Evolutionary conservation across 148 eudicot species (phyloP).

Genomic region (Gaultheria prostrata): DNA sequence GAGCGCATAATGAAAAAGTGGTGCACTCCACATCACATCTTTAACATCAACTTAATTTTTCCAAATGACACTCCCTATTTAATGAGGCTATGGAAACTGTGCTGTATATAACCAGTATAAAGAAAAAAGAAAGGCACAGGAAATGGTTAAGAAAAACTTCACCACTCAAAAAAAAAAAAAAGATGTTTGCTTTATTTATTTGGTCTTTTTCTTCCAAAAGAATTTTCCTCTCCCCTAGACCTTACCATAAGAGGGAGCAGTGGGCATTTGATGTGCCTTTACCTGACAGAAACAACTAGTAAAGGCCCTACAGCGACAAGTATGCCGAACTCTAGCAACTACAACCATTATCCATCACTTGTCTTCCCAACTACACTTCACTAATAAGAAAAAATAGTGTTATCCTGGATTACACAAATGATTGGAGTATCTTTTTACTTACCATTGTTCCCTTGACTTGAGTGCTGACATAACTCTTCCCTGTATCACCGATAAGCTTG

Average conservation of each 20-base stretch:
- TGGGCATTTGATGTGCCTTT: background rate
- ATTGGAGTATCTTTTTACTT: background rate
- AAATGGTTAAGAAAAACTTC: background rate
- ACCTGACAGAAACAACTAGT: background rate
- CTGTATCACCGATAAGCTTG: slow-evolving; percentile 18
- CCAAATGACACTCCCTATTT: background rate
- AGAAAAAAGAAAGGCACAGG: background rate
- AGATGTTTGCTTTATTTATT: too few relatives aligned
- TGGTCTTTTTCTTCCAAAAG: too few relatives aligned
- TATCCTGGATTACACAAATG: background rate
- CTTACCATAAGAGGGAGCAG: background rate
- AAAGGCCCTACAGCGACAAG: background rate
- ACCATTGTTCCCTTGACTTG: slow-evolving; percentile 34
- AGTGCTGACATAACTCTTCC: slow-evolving; percentile 21
- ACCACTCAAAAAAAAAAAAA: too few relatives aligned
- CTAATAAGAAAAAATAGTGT: background rate
- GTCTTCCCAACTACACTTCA: background rate
- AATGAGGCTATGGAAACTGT: background rate
- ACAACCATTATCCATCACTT: background rate
- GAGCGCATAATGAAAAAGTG: background rate
- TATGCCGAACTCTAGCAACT: background rate
- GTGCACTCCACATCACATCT: background rate
- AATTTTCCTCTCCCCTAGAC: background rate
- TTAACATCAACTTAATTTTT: background rate
- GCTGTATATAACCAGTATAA: background rate